Percentiles rank a stretch among this genome's conserved stretches.
phyloP scores from a whole-genome alignment of 257 asterid species.

The Jacaranda mimosifolia region DNA sequence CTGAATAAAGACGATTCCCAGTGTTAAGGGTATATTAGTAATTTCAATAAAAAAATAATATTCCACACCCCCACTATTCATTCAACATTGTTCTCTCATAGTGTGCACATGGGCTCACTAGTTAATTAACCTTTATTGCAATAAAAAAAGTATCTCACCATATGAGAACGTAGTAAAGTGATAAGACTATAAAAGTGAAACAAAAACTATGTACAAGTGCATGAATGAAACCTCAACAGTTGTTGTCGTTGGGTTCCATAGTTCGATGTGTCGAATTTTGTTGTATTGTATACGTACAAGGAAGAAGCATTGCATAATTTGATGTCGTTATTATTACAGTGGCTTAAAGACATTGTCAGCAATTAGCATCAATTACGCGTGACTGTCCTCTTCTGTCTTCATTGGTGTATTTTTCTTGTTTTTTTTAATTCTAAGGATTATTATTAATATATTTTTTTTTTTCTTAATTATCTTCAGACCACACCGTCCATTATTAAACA shows the following conservation, averaged over 20 bases:
- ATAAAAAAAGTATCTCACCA: conserved; percentile 8
- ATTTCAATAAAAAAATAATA: not conserved
- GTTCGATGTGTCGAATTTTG: conserved; percentile 22
- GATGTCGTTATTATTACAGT: conserved; percentile 35
- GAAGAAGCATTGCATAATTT: conserved; percentile 4
- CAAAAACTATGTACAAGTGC: conserved; percentile 31
- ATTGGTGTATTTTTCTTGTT: conserved; percentile 14
- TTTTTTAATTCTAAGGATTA: not conserved
- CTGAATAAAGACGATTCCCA: too few species aligned
- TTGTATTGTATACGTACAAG: not conserved
- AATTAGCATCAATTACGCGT: conserved; percentile 35
- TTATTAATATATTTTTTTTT: too few species aligned
- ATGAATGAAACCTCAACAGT: conserved; percentile 30
- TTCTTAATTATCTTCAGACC: conserved; percentile 5
- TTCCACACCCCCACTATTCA: not conserved
- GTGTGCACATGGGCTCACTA: conserved; percentile 35
- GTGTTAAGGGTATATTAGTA: conserved; percentile 21
- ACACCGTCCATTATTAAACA: conserved; percentile 3
- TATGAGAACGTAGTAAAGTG: conserved; percentile 2
- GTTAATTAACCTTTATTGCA: conserved; percentile 12
- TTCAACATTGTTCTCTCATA: conserved; percentile 21
- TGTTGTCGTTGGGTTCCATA: conserved; percentile 20
- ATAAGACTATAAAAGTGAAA: not conserved
- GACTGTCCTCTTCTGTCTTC: conserved; percentile 30
- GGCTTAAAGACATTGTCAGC: conserved; percentile 33